Evolutionary conservation across 192 early-diverging fungal genomes (phyloP), one percentile per base, ranked within the genome.

Genomic region (Coemansia sp.): DNA sequence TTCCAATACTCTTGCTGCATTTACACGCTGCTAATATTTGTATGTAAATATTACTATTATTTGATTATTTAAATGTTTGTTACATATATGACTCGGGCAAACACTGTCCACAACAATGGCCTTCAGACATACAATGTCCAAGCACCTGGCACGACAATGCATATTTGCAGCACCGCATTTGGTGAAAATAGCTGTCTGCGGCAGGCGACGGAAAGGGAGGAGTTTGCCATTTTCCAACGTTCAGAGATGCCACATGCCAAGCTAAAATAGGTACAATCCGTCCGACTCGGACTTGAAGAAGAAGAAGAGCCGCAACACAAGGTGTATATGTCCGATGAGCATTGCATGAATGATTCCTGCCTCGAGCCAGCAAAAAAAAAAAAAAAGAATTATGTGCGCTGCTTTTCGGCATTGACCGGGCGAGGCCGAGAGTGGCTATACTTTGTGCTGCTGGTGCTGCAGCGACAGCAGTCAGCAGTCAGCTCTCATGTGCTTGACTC

Each of bases 401-500:
- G 24, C 24, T 24, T 24, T 24, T 55, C 52, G 52, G 52, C 52
- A 55, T 55, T 55, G 52, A 10, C 52, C 46, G 46, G 52, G 52
- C 13, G 22, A 13, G 9, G 52, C 24, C 29, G 9, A 55, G 8
- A 22, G 10, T 51, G 49, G n/a, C 54, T 57, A 33, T 57, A 33
- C 29, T 29, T 57, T 57, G 54, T n/a, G 29, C 24, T 24, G 24
- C 24, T 24, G 24, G 24, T 10, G 11, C 54, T 33, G 52, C 52
- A 55, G 52, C 52, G 54, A 33, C 54, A 33, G 15, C 27, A 33
- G 29, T 31, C 27, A 57, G 54, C 54, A 57, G 54, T 57, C 54
- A 57, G 54, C 54, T 57, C 54, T 57, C 54, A 57, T 57, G 54
- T 57, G 54, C 54, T 57, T 57, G 54, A 57, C 54, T 57, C 54